Evolutionary conservation across 805 yeast genomes (phyloP), one percentile per base, ranked within the genome.

Genomic region (Saccharomycopsis fibuligera): DNA sequence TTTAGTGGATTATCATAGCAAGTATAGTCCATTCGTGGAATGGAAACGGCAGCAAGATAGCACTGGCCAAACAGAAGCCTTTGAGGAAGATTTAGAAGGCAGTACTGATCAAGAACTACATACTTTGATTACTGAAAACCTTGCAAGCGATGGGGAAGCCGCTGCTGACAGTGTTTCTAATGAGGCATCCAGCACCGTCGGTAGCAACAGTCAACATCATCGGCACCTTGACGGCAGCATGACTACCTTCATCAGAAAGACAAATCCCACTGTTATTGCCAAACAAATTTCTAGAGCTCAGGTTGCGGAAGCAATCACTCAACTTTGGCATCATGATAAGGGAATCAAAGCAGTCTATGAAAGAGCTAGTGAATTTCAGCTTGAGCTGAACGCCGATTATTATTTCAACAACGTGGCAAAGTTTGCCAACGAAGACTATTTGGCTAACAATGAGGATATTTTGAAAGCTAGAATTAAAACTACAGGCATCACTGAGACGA

Each of bases 381-480:
- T 91, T 38, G 97, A 89, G 62, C 81, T 86, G 3, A 83, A 87
- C 40, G 89, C 95, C 0, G 67, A 78, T 6, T 88, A 84, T 66
- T 90, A 86, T 62, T 88, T 91, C 62, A 83, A 83, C 35, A 77
- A 83, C 56, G 78, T 86, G n/a, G 61, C 61, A 44, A 76, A 79
- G 41, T 83, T 87, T 64, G 79, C 84, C 1, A 70, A 78, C 48
- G 78, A 78, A 0, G 67, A 71, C 50, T 90, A 88, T 62, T 58
- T 74, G 8, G 90, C 96, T 54, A 66, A 79, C 5, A 88, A 91
- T 64, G 79, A 75, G 48, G 99, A 93, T 64, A 89, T 93, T 48
- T 68, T 93, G 56, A 83, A 78, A 58, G 98, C 96, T 3, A 73
- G 99, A 31, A 86, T 93, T 58, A 90, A 91, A 66, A 91, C 99